These are phyloP conservation scores for Irpex sp. DNA, from an alignment of 1,284 basidiomycete species.

Conservation along the genomic window DNA sequence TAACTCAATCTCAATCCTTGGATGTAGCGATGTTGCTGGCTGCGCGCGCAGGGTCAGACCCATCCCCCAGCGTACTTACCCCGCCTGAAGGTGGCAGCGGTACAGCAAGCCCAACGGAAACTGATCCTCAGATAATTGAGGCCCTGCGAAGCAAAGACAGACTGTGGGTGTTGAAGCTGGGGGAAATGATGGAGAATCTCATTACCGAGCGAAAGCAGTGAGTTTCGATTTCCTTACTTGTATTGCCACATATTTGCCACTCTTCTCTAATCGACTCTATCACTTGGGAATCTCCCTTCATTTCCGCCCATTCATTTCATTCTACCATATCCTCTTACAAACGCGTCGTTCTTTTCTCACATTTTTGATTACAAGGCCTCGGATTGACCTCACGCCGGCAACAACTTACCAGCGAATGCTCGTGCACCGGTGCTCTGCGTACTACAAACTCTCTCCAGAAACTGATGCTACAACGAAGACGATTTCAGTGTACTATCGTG, in stretches of 20 bases:
- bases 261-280: background rate
- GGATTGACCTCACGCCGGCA: slow-evolving; percentile 59
- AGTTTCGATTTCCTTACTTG: background rate
- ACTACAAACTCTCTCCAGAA: slow-evolving; percentile 69
- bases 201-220: slow-evolving; percentile 64
- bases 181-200: slow-evolving; percentile 75
- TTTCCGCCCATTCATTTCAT: background rate
- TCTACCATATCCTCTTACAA: slow-evolving; percentile 3
- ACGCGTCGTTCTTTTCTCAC: slow-evolving; percentile 3
- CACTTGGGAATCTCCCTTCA: background rate
- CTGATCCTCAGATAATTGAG: slow-evolving; percentile 75
- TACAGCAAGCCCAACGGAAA: slow-evolving; percentile 33
- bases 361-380: slow-evolving; percentile 37
- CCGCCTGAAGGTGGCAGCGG: slow-evolving; percentile 14
- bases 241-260: background rate
- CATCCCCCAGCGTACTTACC: slow-evolving; percentile 8
- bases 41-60: slow-evolving; percentile 18
- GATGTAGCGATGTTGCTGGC: slow-evolving; percentile 18
- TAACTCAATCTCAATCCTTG: slow-evolving; percentile 21
- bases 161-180: slow-evolving; percentile 78
- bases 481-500: slow-evolving; percentile 50
- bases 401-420: slow-evolving; percentile 80
- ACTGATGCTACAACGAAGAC: slow-evolving; percentile 59
- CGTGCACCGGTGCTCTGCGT: slow-evolving; percentile 77
- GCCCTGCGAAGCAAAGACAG: slow-evolving; percentile 84